Evolutionary conservation across 2,329 filamentous ascomycete genomes (phyloP).

Genomic region (Penicillium sp.): DNA sequence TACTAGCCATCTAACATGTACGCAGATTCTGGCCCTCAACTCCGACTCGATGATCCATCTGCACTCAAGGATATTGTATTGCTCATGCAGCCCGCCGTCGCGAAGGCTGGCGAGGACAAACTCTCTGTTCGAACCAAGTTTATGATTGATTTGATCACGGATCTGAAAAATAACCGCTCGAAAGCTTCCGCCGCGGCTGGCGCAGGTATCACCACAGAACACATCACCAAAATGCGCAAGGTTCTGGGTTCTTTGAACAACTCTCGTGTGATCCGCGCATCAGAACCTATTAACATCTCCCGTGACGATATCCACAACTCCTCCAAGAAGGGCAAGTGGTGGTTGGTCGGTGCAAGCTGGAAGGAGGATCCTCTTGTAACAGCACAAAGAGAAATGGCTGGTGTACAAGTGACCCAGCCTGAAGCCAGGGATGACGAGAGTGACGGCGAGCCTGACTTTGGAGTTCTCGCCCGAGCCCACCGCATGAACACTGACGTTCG

Average conservation of each 20-base stretch:
- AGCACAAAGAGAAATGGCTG: constrained; percentile 33
- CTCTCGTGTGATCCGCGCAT: constrained; percentile 63
- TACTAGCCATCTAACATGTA: constrained; percentile 14
- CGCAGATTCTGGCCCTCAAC: constrained; percentile 67
- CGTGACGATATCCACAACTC: constrained; percentile 78
- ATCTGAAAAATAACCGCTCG: constrained; percentile 89
- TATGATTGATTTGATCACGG: constrained; percentile 95
- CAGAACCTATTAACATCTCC: constrained; percentile 77
- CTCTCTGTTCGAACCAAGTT: constrained; percentile 88
- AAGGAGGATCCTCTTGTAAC: constrained; percentile 43
- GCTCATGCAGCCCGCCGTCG: constrained; percentile 69
- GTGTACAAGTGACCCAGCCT: constrained; percentile 11
- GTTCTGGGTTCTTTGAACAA: constrained; percentile 73
- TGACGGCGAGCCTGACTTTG: constrained; percentile 59
- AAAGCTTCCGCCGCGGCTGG: constrained; percentile 68
- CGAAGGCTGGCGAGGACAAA: constrained; percentile 63
- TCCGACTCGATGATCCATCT: constrained; percentile 84
- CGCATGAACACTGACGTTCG: constrained; percentile 85
- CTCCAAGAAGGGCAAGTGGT: constrained; percentile 93
- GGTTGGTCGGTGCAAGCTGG: constrained; percentile 97
- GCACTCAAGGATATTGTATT: constrained; percentile 85
- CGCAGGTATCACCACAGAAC: constrained; percentile 71
- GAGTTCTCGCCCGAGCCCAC: constrained; percentile 71
- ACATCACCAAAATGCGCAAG: constrained; percentile 86
- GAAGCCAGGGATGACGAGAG: constrained; percentile 25